Evolutionary conservation across 768 basidiomycete genomes (phyloP), one percentile per base, ranked within the genome.

Genomic region (Collybia mongolica): DNA sequence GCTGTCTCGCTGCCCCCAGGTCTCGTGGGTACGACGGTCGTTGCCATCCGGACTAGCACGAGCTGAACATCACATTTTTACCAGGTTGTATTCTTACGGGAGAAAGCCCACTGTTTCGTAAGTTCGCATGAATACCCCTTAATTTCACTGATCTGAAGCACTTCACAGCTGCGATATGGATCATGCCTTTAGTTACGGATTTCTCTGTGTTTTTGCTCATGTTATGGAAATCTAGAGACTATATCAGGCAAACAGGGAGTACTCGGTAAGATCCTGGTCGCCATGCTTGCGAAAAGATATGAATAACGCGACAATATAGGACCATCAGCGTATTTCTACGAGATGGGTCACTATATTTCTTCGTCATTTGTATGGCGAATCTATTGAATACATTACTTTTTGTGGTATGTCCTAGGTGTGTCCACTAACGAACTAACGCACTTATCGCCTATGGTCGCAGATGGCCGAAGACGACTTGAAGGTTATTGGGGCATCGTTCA

Each of bases 401-500:
- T 45, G 61, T 61, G 36, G 65, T 65, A 54, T 44, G 65, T 55
- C 6, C 32, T 5, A 32, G 32, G 32, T 32, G 14, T 29, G 26
- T 38, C 11, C 18, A 7, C 35, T 2, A 26, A 20, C 19, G 46
- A 39, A 29, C 19, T 23, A 19, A 26, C 26, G 20, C 12, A n/a
- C 32, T 32, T 11, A 32, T 14, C 5, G 11, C 9, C 32, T 14
- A 23, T 2, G 14, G 14, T 39, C 7, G 6, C 19, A 66, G 65
- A 36, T 59, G 23, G 62, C 60, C 12, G 44, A 43, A 8, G 29
- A 49, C 6, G 65, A 65, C 43, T 47, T 68, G 5, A 66, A 66
- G 48, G 64, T 64, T 3, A 59, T 66, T 24, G 66, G 65, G 9
- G 66, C 66, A 8, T 65, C 65, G 0, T 66, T 68, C 54, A 65